Evolutionary conservation across 345 rosid genomes (phyloP).

Genomic region (Eucalyptus marginata): DNA sequence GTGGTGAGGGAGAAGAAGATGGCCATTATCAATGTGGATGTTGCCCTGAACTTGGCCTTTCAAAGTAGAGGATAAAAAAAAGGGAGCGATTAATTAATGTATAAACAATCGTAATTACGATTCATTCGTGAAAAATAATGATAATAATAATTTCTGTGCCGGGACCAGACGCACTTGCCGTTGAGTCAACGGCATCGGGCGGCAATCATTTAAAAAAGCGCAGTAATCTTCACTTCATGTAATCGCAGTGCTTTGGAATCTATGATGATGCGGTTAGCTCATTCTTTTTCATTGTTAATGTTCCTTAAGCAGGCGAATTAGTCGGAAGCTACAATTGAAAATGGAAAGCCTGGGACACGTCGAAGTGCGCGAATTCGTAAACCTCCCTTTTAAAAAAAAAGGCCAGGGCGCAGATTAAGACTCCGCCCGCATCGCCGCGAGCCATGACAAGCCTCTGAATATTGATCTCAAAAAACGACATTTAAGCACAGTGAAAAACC

Average conservation of each 20-base stretch:
- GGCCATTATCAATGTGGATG: slow-evolving; percentile 21
- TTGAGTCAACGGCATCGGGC: not conserved
- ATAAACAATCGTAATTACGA: not conserved
- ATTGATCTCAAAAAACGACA: not conserved
- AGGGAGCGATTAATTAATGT: not conserved
- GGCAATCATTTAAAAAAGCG: no score
- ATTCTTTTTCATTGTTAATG: not conserved
- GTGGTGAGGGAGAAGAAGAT: slow-evolving; percentile 50
- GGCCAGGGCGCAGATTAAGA: no score
- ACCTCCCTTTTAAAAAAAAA: no score
- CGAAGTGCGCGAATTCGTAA: not conserved
- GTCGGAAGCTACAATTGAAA: not conserved
- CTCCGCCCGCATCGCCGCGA: no score
- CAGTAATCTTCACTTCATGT: not conserved
- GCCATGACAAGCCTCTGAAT: no score
- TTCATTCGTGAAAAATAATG: not conserved
- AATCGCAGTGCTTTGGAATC: not conserved
- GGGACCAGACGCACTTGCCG: not conserved
- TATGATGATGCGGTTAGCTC: not conserved
- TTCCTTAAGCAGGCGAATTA: not conserved
- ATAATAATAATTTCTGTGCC: not conserved
- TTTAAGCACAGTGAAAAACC: not conserved
- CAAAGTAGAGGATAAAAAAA: not conserved
- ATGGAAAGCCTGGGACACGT: not conserved
- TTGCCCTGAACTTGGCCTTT: not conserved